Conservation (phyloP, 1,284 basidiomycete genomes). For the Boletus sp. region DNA sequence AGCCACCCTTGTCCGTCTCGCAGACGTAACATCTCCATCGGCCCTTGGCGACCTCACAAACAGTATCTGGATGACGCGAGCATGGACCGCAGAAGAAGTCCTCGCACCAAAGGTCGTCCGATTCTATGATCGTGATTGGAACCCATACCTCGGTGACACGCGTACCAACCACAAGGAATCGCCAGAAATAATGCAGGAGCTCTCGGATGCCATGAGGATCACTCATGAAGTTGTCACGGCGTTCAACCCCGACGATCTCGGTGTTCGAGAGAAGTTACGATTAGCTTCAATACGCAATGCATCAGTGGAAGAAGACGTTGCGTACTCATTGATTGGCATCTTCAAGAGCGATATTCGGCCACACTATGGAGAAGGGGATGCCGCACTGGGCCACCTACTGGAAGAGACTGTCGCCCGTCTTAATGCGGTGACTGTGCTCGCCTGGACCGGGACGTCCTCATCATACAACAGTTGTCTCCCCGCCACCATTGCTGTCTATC, state of each 20-base stretch:
- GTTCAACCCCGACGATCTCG: conserved; percentile 11
- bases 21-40: neutral
- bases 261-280: conserved; percentile 19
- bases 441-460: conserved; percentile 21
- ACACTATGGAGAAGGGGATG: conserved; percentile 19
- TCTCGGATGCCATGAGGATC: conserved; percentile 10
- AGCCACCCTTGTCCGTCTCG: conserved; percentile 1
- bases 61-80: conserved; percentile 2
- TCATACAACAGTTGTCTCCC: conserved; percentile 24
- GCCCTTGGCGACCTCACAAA: neutral
- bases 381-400: conserved; percentile 20
- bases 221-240: neutral
- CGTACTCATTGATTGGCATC: conserved; percentile 12
- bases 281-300: conserved; percentile 2
- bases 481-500: conserved; percentile 13
- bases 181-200: conserved; percentile 17
- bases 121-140: conserved; percentile 1
- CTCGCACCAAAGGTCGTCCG: conserved; percentile 8
- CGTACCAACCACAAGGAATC: neutral
- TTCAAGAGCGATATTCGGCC: conserved; percentile 25
- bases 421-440: conserved; percentile 21
- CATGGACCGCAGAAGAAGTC: neutral
- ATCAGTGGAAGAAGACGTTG: conserved; percentile 10
- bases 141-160: neutral
- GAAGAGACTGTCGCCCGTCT: conserved; percentile 22